Percentiles rank a stretch among this genome's conserved stretches.
These are phyloP conservation scores for Hypholoma sublateritium DNA, from an alignment of 768 basidiomycete genomes.

Conservation along the genomic window DNA sequence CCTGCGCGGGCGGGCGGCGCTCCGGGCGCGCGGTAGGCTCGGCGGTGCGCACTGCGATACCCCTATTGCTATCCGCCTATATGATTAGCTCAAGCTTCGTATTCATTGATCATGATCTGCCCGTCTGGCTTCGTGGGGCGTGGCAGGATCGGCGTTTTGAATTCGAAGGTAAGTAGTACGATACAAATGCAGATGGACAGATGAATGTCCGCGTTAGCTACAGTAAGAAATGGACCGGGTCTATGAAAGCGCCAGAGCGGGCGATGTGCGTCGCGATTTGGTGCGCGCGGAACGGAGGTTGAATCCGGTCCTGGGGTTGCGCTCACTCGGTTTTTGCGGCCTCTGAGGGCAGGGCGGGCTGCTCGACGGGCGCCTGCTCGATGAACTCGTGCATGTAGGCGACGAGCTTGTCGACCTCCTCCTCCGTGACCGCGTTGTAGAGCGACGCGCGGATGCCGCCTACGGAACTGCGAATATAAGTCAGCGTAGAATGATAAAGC, in stretches of 20 bases:
- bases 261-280: too few relatives aligned
- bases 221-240: conserved; percentile 7
- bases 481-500: neutral
- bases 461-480: conserved; percentile 42
- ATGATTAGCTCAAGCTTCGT: too few relatives aligned
- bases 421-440: conserved; percentile 86
- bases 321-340: conserved; percentile 3
- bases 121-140: too few relatives aligned
- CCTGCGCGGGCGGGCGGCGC: conserved; percentile 18
- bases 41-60: too few relatives aligned
- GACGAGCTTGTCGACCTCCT: conserved; percentile 62
- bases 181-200: conserved; percentile 1
- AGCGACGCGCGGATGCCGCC: conserved; percentile 83
- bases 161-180: neutral
- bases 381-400: conserved; percentile 61
- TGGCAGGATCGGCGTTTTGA: neutral
- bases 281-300: neutral
- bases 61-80: neutral
- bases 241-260: neutral
- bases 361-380: conserved; percentile 15
- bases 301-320: neutral
- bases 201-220: conserved; percentile 5
- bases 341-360: conserved; percentile 21
- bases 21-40: too few relatives aligned
- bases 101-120: too few relatives aligned